Conservation (phyloP, 768 basidiomycete species). For the Erythrobasidium yunnanense region DNA sequence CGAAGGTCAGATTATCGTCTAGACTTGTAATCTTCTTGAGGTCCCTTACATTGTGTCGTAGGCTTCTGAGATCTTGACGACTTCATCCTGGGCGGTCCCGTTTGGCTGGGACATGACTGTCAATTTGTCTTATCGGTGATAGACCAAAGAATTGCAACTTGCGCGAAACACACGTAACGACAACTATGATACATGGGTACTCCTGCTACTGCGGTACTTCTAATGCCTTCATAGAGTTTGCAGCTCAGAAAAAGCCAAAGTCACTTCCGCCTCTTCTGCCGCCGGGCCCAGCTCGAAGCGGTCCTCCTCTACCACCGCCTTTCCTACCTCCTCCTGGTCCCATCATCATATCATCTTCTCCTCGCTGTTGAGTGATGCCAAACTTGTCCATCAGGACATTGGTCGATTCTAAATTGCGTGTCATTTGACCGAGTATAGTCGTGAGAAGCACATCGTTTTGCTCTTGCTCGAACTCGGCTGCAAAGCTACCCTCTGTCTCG, state of each 20-base stretch:
- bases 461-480: neutral
- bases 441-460: constrained; percentile 20
- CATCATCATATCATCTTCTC: neutral
- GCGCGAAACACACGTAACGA: too few species aligned
- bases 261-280: too few species aligned
- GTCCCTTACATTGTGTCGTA: constrained; percentile 23
- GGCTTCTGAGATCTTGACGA: constrained; percentile 20
- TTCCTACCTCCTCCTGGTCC: neutral
- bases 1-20: neutral
- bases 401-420: constrained; percentile 1
- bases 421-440: constrained; percentile 8
- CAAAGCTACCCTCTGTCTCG: neutral
- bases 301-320: neutral
- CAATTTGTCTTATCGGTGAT: too few species aligned
- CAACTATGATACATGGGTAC: too few species aligned
- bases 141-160: too few species aligned
- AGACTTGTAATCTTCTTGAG: too few species aligned
- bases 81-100: neutral
- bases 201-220: too few species aligned
- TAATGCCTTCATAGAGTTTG: too few species aligned
- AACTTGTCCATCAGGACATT: constrained; percentile 23
- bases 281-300: too few species aligned
- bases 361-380: neutral
- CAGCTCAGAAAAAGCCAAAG: too few species aligned
- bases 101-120: too few species aligned